Base-by-base conservation (phyloP, 2,329 filamentous ascomycete genomes). In the Fusarium armeniacum region DNA sequence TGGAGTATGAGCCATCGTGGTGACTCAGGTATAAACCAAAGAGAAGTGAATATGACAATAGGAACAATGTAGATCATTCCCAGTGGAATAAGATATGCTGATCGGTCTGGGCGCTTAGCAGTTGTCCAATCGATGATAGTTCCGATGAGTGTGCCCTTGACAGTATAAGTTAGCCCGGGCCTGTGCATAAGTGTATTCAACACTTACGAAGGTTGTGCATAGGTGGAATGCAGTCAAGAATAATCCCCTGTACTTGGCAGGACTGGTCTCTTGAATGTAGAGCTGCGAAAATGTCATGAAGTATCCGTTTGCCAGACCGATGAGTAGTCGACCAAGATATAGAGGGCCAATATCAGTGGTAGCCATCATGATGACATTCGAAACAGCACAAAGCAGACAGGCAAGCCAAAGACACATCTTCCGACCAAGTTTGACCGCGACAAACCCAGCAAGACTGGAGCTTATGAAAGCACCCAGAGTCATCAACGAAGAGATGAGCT, bases 231-330 rank as follows among this genome's bases (percentile, higher is more conserved):
- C 58, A 9, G 71, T 73, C 7, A 73, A 38, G 4, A 73, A 73
- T 0, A 73, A 45, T 15, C 71, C 71, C 10, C 71, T 57, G 10
- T 73, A 73, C 44, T 72, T 73, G 6, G 71, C 71, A 0, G 71
- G 71, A 1, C 71, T 73, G 8, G 50, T 67, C 26, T 73, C 71
- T 18, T 73, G 71, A 1, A 73, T 62, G 13, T 73, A 73, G 0
- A 73, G 69, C 33, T 73, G 71, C 2, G 71, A 70, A 6, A 73
- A 73, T 0, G 66, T 73, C 71, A 73, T 73, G 35, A 73, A 73
- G 30, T 72, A 72, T 1, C 71, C 71, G 5, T 73, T 73, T 1
- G 71, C 69, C 4, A 73, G 49, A 11, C 71, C 71, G 3, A 73
- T 72, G 3, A 73, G 40, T 5, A 73, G 26, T 1, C 71, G 61